Percentiles rank a stretch among this genome's conserved stretches.
Conservation (phyloP, 2,329 filamentous ascomycete species). For the Truncatella angustata region DNA sequence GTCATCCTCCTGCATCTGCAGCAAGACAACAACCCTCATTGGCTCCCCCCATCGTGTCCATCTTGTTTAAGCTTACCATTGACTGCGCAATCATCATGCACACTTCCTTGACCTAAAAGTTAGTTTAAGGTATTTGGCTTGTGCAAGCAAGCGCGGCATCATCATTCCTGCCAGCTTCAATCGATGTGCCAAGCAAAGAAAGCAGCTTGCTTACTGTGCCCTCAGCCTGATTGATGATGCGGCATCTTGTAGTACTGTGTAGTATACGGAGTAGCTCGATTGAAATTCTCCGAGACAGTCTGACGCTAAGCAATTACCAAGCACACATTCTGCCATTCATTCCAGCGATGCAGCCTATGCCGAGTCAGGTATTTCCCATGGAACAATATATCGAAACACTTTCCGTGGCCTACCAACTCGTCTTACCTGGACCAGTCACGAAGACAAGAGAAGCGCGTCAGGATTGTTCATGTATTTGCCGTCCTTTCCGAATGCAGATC, state of each 20-base stretch:
- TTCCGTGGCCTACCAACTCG: too few relatives aligned
- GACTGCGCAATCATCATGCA: background rate
- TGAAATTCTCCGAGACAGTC: background rate
- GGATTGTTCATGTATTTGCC: background rate
- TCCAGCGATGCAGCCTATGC: too few relatives aligned
- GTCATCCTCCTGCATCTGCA: too few relatives aligned
- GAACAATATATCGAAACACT: too few relatives aligned
- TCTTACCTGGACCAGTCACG: too few relatives aligned
- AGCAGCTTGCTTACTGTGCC: background rate
- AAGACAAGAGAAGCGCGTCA: background rate
- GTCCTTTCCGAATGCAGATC: background rate
- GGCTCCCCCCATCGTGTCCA: background rate
- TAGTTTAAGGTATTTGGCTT: background rate
- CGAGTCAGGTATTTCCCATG: too few relatives aligned
- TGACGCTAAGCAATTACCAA: background rate
- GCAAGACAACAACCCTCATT: background rate
- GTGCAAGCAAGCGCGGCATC: background rate
- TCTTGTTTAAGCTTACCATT: background rate
- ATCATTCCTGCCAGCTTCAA: background rate
- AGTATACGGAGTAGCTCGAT: background rate
- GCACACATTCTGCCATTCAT: too few relatives aligned
- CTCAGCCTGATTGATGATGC: conserved; percentile 4
- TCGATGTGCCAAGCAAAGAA: too few relatives aligned
- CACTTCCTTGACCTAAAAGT: too few relatives aligned
- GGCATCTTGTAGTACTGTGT: background rate